Evolutionary conservation across 2,329 filamentous ascomycete species (phyloP).

Genomic region (Clarireedia sp.): DNA sequence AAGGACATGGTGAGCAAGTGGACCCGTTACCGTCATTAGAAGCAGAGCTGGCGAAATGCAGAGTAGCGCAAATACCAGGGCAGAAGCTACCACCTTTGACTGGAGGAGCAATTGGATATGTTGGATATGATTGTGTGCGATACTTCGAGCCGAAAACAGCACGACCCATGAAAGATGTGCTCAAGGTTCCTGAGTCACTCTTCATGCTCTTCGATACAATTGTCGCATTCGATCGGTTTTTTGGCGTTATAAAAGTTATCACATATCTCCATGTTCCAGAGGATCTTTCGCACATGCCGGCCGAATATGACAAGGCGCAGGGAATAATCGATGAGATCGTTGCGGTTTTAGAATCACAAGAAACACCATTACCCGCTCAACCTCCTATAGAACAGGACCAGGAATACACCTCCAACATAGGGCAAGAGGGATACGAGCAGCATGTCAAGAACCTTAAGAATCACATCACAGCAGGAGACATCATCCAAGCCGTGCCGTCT

Average conservation of each 20-base stretch:
- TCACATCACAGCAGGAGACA: conserved; percentile 86
- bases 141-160: conserved; percentile 99
- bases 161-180: conserved; percentile 76
- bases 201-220: conserved; percentile 98
- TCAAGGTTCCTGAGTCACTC: conserved; percentile 83
- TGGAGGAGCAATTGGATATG: conserved; percentile 90
- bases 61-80: conserved; percentile 76
- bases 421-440: conserved; percentile 77
- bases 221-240: conserved; percentile 91
- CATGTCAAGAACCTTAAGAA: conserved; percentile 81
- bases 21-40: conserved; percentile 82
- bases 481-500: conserved; percentile 95
- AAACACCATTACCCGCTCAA: conserved; percentile 72
- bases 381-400: conserved; percentile 63
- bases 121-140: conserved; percentile 93
- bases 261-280: conserved; percentile 73
- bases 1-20: conserved; percentile 72
- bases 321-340: conserved; percentile 59
- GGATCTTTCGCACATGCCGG: conserved; percentile 48
- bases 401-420: conserved; percentile 87
- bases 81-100: conserved; percentile 78
- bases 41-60: conserved; percentile 67
- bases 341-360: conserved; percentile 61
- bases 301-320: conserved; percentile 62
- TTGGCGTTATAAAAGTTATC: conserved; percentile 84